Percentiles rank a stretch among this genome's conserved stretches.
Conservation (phyloP, 177 flowering plant genomes). For the Vitis hybrid region DNA sequence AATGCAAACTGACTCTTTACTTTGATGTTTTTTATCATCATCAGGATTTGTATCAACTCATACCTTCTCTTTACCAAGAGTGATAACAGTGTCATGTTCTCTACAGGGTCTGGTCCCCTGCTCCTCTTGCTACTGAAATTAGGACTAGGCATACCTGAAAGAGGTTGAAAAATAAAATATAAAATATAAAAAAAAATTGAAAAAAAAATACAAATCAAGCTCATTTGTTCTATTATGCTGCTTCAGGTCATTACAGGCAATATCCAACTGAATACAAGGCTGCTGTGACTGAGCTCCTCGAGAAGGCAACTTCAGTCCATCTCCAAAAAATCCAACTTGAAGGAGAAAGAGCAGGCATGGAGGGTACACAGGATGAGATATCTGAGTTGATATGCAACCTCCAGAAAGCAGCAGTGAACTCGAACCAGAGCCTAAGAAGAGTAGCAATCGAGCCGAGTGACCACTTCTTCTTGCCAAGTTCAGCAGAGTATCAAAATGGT, state of each 20-base stretch:
- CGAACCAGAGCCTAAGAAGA: conserved; percentile 62
- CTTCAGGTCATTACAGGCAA: conserved; percentile 71
- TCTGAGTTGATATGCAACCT: conserved; percentile 58
- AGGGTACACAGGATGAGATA: conserved; percentile 41
- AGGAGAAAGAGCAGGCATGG: conserved; percentile 38
- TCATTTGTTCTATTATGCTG: conserved; percentile 6
- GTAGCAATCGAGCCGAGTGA: conserved; percentile 62
- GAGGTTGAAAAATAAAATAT: too few relatives aligned
- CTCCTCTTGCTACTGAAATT: too few relatives aligned
- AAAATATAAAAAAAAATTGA: too few relatives aligned
- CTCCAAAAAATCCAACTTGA: conserved; percentile 49
- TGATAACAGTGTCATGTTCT: too few relatives aligned
- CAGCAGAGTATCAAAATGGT: conserved; percentile 47
- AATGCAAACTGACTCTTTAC: too few relatives aligned
- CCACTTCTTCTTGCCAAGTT: conserved; percentile 63
- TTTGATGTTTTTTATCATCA: too few relatives aligned
- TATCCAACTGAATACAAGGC: conserved; percentile 72
- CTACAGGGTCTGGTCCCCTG: too few relatives aligned
- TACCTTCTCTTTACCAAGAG: too few relatives aligned
- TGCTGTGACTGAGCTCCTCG: conserved; percentile 63
- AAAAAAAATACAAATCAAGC: too few relatives aligned
- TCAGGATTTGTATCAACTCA: too few relatives aligned
- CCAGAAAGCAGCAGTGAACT: conserved; percentile 57
- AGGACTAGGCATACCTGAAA: too few relatives aligned
- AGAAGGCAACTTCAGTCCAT: conserved; percentile 57